A percentile compares a stretch with the other conserved stretches of the same genome.
Conservation (phyloP, 2,329 filamentous ascomycete genomes). For the Emmonsia crescens region DNA sequence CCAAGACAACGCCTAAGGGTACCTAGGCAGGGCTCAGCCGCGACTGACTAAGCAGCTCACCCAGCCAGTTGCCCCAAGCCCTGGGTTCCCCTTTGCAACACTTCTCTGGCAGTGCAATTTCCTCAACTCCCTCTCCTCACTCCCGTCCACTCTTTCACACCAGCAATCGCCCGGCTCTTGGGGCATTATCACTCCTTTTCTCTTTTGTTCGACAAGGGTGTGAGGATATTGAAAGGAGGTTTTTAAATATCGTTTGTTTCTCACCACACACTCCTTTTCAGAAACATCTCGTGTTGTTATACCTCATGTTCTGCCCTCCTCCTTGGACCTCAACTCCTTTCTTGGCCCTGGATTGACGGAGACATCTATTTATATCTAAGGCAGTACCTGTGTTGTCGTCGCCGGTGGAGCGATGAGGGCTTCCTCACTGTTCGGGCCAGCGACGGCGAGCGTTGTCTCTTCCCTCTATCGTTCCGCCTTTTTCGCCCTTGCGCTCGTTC, state of each 20-base stretch:
- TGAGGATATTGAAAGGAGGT: not conserved
- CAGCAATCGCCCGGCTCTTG: constrained; percentile 1
- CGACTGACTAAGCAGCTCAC: not conserved
- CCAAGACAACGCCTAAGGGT: too few species aligned
- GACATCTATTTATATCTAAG: not conserved
- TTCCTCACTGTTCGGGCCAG: constrained; percentile 36
- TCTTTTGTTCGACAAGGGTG: not conserved
- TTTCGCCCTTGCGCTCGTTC: constrained; percentile 7
- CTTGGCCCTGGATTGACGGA: not conserved
- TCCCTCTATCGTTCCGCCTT: constrained; percentile 20
- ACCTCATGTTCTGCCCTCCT: not conserved
- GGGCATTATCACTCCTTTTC: constrained; percentile 5
- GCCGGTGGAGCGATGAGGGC: constrained; percentile 33
- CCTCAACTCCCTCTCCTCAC: constrained; percentile 5
- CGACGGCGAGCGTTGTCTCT: constrained; percentile 30
- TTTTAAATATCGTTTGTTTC: not conserved
- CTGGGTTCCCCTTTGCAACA: constrained; percentile 8
- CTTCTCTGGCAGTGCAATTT: constrained; percentile 8
- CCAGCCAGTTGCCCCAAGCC: too few species aligned
- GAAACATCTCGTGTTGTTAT: not conserved
- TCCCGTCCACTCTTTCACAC: constrained; percentile 5
- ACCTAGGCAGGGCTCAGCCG: too few species aligned
- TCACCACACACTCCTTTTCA: not conserved
- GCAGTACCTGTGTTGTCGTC: constrained; percentile 26
- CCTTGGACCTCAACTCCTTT: not conserved